Evolutionary conservation across 768 basidiomycete genomes (phyloP), one percentile per base, ranked within the genome.

Genomic region (Rhodotorula taiwanensis): DNA sequence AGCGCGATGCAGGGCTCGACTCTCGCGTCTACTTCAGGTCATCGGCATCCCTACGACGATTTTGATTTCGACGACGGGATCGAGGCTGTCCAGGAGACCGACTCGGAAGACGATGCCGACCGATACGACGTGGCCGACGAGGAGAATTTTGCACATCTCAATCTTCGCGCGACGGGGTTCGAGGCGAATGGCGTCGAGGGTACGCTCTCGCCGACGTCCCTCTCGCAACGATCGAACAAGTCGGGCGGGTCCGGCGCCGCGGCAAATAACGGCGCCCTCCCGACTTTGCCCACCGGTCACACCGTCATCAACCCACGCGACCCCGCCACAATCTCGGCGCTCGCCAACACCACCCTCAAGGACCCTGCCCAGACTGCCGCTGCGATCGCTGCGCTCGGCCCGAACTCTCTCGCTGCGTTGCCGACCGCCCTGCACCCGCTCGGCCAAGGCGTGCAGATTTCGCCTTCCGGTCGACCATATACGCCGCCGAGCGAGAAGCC

Each of bases 401-500:
- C 62, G 11, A 66, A 58, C 47, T 41, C 54, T n/a, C 67, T 60
- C 54, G 36, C 53, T 25, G 62, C 60, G 28, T 57, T 67, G 28
- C 69, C 60, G 79, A 80, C 13, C 79, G 81, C 20, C n/a, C 64
- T 56, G 21, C 64, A 70, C 31, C 69, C 79, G 79, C 61, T 81
- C 81, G 36, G 80, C 76, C 15, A 79, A 80, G 66, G 78, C 82
- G 20, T 78, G 11, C 84, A 1, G 83, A 84, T 6, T 76, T 87
- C n/a, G 76, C 88, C 43, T 77, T 87, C 52, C 13, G 65, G 65
- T 1, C 58, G 65, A 42, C 64, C 69, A 18, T 67, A 67, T 59
- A 70, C 69, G 18, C 67, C 72, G 27, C 72, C 72, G 52, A 67
- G 62, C 57, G 84, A 83, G 61, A 92, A 92, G 76, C 89, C 90